These are phyloP conservation scores for Botrytis medusae DNA, from an alignment of 2,329 filamentous ascomycete species.

Conservation along the genomic window DNA sequence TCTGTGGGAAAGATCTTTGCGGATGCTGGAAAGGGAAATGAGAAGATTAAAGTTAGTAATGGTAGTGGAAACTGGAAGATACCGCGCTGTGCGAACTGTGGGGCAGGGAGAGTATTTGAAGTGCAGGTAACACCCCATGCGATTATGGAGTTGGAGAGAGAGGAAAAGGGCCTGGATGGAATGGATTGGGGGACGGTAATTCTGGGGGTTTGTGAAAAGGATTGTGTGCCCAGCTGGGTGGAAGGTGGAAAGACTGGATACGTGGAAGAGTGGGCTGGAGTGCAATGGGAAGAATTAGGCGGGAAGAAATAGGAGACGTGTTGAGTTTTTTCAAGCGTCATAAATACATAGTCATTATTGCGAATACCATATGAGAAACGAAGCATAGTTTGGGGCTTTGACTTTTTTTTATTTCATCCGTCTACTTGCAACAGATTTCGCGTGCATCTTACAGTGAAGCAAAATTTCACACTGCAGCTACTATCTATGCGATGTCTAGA, in stretches of 20 bases:
- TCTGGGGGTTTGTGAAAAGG: conserved; percentile 76
- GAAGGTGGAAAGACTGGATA: conserved; percentile 65
- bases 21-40: conserved; percentile 26
- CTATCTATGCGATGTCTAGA: conserved; percentile 10
- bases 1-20: conserved; percentile 65
- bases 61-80: conserved; percentile 48
- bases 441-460: neutral
- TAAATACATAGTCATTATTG: conserved; percentile 9
- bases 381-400: conserved; percentile 11
- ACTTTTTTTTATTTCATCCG: conserved; percentile 12
- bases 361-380: conserved; percentile 5
- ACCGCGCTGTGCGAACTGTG: conserved; percentile 76
- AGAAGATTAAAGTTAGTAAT: conserved; percentile 28
- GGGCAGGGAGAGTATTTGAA: conserved; percentile 77
- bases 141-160: conserved; percentile 82
- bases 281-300: conserved; percentile 87
- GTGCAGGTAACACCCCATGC: conserved; percentile 88
- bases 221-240: conserved; percentile 67
- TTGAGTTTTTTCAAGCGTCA: neutral
- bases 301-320: conserved; percentile 23
- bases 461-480: conserved; percentile 10
- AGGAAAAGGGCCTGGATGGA: conserved; percentile 69
- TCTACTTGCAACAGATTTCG: conserved; percentile 14
- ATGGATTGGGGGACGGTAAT: conserved; percentile 99
- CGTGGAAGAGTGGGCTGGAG: conserved; percentile 93